phyloP scores from a whole-genome alignment of 2,329 filamentous ascomycete genomes.

The Niveomyces coronatus region DNA sequence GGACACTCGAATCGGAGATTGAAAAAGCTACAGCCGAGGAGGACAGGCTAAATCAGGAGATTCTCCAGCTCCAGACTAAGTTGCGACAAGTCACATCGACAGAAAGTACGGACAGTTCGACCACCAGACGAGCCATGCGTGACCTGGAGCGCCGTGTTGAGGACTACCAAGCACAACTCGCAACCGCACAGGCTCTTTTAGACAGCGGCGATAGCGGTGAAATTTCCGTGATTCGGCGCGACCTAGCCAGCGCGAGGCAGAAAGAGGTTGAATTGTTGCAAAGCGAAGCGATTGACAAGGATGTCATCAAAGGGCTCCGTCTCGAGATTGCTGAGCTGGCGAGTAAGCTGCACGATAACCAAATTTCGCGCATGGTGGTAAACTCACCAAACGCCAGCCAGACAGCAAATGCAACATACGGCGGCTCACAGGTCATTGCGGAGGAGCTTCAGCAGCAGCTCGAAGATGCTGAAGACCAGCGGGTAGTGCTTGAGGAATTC shows the following conservation, averaged over 20 bases:
- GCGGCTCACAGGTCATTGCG: constrained; percentile 12
- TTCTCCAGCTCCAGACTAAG: constrained; percentile 39
- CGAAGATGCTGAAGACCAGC: constrained; percentile 48
- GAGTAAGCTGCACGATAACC: constrained; percentile 54
- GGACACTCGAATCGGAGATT: constrained; percentile 54
- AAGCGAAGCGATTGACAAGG: constrained; percentile 54
- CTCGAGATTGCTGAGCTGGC: constrained; percentile 57
- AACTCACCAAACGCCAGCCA: constrained; percentile 5
- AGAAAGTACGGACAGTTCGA: constrained; percentile 43
- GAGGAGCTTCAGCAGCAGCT: constrained; percentile 45
- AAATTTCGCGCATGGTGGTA: constrained; percentile 38
- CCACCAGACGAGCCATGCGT: constrained; percentile 51
- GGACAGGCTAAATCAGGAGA: constrained; percentile 46
- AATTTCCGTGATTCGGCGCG: constrained; percentile 49
- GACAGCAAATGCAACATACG: constrained; percentile 11
- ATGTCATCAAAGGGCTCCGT: constrained; percentile 52
- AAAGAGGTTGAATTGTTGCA: constrained; percentile 56
- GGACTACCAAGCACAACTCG: constrained; percentile 38
- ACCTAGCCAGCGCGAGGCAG: constrained; percentile 52
- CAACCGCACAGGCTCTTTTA: constrained; percentile 22
- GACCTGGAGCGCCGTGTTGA: constrained; percentile 54
- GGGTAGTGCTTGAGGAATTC: constrained; percentile 46
- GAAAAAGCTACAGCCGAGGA: constrained; percentile 58
- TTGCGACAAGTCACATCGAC: constrained; percentile 33
- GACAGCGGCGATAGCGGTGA: constrained; percentile 38